phyloP scores from a whole-genome alignment of 148 eudicot species.

The Euryodendron excelsum region DNA sequence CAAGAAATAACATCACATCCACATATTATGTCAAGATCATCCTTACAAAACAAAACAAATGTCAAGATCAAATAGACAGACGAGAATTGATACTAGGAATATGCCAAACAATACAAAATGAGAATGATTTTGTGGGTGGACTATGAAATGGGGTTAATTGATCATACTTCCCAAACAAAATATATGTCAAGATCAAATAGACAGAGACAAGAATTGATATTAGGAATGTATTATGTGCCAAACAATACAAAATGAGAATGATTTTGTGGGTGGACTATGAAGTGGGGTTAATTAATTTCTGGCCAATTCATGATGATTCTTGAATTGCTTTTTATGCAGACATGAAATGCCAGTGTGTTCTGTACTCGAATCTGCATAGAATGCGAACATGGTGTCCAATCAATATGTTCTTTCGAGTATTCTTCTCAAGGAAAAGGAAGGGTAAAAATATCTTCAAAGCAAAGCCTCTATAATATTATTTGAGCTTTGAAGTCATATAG shows the following conservation, averaged over 20 bases:
- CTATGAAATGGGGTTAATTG: neutral
- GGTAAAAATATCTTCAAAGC: neutral
- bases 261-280: neutral
- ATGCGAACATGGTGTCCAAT: neutral
- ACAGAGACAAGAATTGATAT: neutral
- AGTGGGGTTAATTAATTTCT: neutral
- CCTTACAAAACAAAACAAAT: too few relatives aligned
- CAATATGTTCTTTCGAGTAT: neutral
- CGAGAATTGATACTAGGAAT: neutral
- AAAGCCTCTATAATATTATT: too few relatives aligned
- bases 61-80: too few relatives aligned
- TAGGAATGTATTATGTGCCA: neutral
- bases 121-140: constrained; percentile 3
- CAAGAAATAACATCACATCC: too few relatives aligned
- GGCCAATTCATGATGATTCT: neutral
- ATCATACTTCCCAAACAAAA: too few relatives aligned
- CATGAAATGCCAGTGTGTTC: neutral
- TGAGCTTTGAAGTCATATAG: too few relatives aligned
- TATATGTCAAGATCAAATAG: too few relatives aligned
- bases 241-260: neutral
- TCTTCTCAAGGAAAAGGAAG: neutral
- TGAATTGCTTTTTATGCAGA: neutral
- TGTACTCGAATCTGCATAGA: neutral
- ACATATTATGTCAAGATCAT: too few relatives aligned
- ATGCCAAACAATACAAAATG: neutral